phyloP scores from a whole-genome alignment of 306 rosid genomes.

The Rosa persica region DNA sequence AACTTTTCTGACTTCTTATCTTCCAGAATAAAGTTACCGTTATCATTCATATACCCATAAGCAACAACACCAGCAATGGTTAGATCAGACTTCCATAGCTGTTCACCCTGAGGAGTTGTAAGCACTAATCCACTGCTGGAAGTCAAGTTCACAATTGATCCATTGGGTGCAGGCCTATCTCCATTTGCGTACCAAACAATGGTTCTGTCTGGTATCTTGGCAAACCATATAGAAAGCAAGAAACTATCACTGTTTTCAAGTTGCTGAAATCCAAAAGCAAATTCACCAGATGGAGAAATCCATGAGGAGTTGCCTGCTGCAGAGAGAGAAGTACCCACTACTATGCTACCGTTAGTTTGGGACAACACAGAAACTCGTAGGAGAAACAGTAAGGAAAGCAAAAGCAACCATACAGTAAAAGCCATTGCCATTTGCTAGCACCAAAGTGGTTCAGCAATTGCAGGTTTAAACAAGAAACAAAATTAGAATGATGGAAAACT shows the following conservation, averaged over 20 bases:
- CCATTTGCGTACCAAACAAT: slow-evolving; percentile 42
- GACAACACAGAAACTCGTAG: slow-evolving; percentile 30
- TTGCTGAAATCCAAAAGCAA: too few relatives aligned
- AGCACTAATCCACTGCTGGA: slow-evolving; percentile 10
- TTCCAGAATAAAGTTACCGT: slow-evolving; percentile 22
- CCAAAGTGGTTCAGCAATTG: too few relatives aligned
- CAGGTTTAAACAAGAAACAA: too few relatives aligned
- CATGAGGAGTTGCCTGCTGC: too few relatives aligned
- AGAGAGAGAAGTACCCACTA: too few relatives aligned
- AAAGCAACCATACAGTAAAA: background rate
- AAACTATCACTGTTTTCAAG: background rate
- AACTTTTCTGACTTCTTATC: background rate
- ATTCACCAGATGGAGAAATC: too few relatives aligned
- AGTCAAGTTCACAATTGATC: slow-evolving; percentile 28
- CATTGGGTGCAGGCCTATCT: slow-evolving; percentile 19
- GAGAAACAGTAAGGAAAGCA: slow-evolving; percentile 19
- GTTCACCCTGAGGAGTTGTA: background rate
- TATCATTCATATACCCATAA: background rate
- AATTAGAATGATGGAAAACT: too few relatives aligned
- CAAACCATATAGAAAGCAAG: slow-evolving; percentile 55
- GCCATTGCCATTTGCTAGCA: background rate
- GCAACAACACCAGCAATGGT: background rate
- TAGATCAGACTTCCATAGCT: slow-evolving; percentile 5
- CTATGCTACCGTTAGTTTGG: slow-evolving; percentile 16
- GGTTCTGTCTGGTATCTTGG: slow-evolving; percentile 38